These are phyloP conservation scores for Eimeria falciformis DNA, from an alignment of 169 alveolate genomes.

Conservation along the genomic window DNA sequence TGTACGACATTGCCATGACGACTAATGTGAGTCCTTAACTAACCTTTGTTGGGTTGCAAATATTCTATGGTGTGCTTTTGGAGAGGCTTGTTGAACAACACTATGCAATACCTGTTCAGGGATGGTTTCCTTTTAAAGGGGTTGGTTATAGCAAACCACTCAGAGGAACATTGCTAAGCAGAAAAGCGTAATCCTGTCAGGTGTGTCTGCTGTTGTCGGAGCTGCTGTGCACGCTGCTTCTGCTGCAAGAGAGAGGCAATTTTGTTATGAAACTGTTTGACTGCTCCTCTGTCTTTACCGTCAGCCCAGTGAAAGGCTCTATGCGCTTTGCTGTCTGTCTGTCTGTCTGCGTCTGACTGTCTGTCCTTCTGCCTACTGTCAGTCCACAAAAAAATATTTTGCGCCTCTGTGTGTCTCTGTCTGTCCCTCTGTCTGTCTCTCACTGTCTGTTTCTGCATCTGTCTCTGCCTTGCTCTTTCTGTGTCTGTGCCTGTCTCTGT, in stretches of 20 bases:
- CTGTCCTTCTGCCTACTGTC: neutral
- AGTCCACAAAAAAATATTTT: neutral
- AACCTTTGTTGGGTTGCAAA: too few species aligned
- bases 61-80: too few species aligned
- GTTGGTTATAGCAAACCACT: too few species aligned
- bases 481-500: neutral
- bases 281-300: constrained; percentile 43
- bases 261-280: constrained; percentile 40
- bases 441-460: neutral
- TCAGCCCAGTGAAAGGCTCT: neutral
- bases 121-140: too few species aligned
- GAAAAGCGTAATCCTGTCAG: too few species aligned
- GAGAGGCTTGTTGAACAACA: too few species aligned
- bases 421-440: neutral
- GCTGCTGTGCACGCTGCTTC: neutral
- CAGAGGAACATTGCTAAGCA: too few species aligned
- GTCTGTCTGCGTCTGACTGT: neutral
- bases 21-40: too few species aligned
- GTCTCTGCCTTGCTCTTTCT: too few species aligned
- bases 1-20: too few species aligned
- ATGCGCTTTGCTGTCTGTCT: neutral
- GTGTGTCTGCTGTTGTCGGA: neutral
- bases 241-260: constrained; percentile 11
- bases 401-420: neutral
- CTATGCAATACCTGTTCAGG: too few species aligned